phyloP scores from a whole-genome alignment of 2,329 filamentous ascomycete genomes.

The Tympanopsis confertula region DNA sequence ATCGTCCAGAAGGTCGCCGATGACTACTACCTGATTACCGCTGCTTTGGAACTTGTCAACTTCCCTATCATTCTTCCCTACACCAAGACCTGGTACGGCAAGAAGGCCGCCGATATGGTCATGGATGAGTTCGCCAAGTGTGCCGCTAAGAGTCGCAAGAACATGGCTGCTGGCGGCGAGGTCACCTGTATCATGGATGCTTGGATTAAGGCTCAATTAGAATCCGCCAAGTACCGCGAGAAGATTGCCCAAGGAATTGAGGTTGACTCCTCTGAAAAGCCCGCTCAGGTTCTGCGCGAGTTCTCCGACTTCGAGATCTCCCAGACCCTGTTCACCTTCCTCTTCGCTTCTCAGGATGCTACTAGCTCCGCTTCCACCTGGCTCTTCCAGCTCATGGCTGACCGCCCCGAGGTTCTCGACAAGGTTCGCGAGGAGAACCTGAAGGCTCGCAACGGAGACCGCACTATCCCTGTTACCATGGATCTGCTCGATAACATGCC shows the following conservation, averaged over 20 bases:
- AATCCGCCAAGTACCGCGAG: slow-evolving; percentile 72
- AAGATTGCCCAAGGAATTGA: slow-evolving; percentile 62
- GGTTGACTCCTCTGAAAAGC: slow-evolving; percentile 54
- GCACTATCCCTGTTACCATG: slow-evolving; percentile 59
- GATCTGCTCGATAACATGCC: slow-evolving; percentile 79
- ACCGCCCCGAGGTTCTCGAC: slow-evolving; percentile 83
- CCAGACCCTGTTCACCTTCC: slow-evolving; percentile 88
- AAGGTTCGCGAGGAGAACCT: slow-evolving; percentile 88
- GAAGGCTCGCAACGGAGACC: slow-evolving; percentile 62
- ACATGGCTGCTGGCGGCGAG: slow-evolving; percentile 79
- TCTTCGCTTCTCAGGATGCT: slow-evolving; percentile 95
- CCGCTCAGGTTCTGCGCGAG: slow-evolving; percentile 67
- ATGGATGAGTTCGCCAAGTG: slow-evolving; percentile 82
- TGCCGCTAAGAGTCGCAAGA: slow-evolving; percentile 82
- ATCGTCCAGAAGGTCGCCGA: slow-evolving; percentile 87
- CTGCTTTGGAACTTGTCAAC: slow-evolving; percentile 91
- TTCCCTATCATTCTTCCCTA: slow-evolving; percentile 93
- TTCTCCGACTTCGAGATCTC: slow-evolving; percentile 87
- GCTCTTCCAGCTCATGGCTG: slow-evolving; percentile 88
- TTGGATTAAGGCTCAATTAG: slow-evolving; percentile 81
- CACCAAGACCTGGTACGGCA: slow-evolving; percentile 94
- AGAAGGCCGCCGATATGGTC: slow-evolving; percentile 89
- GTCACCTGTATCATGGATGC: slow-evolving; percentile 89
- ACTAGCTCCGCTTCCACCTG: slow-evolving; percentile 88
- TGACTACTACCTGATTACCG: slow-evolving; percentile 94